phyloP scores from a whole-genome alignment of 768 basidiomycete species.

The Serendipita sp. region DNA sequence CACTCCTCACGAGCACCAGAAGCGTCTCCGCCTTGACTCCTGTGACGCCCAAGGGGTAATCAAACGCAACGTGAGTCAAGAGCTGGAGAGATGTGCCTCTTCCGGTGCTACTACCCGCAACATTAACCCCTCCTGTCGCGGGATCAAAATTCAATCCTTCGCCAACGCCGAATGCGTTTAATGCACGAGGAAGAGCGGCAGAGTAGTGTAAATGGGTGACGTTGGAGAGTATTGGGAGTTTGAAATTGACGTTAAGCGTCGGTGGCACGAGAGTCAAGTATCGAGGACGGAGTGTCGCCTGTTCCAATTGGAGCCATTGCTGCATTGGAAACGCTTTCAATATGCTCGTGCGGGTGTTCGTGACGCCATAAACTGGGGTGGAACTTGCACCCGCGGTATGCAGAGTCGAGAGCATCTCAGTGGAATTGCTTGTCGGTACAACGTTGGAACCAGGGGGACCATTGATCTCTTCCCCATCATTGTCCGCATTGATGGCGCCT shows the following conservation, averaged over 20 bases:
- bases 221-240: neutral
- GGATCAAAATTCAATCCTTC: neutral
- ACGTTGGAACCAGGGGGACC: too few relatives aligned
- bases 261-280: slow-evolving; percentile 1
- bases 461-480: too few relatives aligned
- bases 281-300: neutral
- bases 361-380: too few relatives aligned
- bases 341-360: too few relatives aligned
- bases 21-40: neutral
- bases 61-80: neutral
- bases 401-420: too few relatives aligned
- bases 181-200: neutral
- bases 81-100: neutral
- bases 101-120: too few relatives aligned
- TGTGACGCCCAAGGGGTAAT: neutral
- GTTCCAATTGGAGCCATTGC: neutral
- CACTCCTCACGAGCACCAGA: neutral
- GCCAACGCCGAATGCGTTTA: neutral
- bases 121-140: neutral
- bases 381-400: too few relatives aligned
- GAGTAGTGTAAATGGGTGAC: slow-evolving; percentile 2
- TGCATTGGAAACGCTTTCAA: too few relatives aligned
- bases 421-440: too few relatives aligned
- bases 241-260: slow-evolving; percentile 2
- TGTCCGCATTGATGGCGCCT: too few relatives aligned